A percentile compares a stretch with the other conserved stretches of the same genome.
These are phyloP conservation scores for Cylindricascospora bacillispora DNA, from an alignment of 1,139 yeast genomes.

Conservation along the genomic window DNA sequence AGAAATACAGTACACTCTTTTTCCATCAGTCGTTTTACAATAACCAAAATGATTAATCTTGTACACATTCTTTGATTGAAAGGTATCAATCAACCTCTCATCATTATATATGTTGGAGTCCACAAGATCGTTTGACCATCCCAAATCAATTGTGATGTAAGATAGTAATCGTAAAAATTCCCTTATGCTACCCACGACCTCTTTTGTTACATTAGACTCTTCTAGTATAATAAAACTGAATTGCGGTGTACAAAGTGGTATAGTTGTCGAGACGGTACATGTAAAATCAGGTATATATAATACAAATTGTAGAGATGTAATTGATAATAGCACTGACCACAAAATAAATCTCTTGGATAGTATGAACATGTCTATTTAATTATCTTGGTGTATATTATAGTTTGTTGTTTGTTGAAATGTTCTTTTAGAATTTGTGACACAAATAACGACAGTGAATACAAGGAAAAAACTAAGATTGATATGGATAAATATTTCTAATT, in stretches of 20 bases:
- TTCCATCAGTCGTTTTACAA: slow-evolving; percentile 12
- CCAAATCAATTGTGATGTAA: slow-evolving; percentile 44
- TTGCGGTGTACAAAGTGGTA: slow-evolving; percentile 35
- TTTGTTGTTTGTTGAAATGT: no score
- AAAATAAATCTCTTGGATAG: slow-evolving; percentile 9
- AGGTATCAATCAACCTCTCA: slow-evolving; percentile 19
- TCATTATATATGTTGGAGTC: slow-evolving; percentile 14
- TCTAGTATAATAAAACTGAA: slow-evolving; percentile 31
- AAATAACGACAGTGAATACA: no score
- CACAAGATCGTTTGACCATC: slow-evolving; percentile 16
- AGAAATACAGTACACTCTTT: slow-evolving; percentile 13
- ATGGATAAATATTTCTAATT: no score
- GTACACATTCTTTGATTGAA: slow-evolving; percentile 13
- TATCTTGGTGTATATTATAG: no score
- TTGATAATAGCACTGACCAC: slow-evolving; percentile 9
- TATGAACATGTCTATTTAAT: slow-evolving; percentile 2
- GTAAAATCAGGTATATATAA: slow-evolving; percentile 24
- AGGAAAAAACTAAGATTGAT: no score
- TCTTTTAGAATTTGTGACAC: no score
- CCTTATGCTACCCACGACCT: slow-evolving; percentile 31
- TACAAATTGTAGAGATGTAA: slow-evolving; percentile 10
- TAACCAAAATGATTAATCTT: slow-evolving; percentile 20
- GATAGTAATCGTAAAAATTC: slow-evolving; percentile 42
- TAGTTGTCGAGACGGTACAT: slow-evolving; percentile 17
- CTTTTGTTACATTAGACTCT: slow-evolving; percentile 28